Evolutionary conservation across 1,284 basidiomycete genomes (phyloP).

Genomic region (Dichomitus squalens): DNA sequence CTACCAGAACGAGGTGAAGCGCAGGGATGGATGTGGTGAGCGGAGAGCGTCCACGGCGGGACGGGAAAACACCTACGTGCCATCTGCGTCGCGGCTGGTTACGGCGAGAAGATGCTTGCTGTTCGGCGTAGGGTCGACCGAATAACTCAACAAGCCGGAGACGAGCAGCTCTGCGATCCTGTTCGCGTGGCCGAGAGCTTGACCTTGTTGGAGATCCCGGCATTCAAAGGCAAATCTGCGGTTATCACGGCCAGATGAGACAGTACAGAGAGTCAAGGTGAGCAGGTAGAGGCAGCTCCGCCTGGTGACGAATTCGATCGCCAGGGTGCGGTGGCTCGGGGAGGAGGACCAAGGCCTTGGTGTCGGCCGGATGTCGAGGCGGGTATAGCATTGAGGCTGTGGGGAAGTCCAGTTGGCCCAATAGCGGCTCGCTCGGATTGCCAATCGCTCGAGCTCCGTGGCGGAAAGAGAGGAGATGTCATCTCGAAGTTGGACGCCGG

Average conservation of each 20-base stretch:
- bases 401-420: conserved; percentile 50
- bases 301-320: conserved; percentile 49
- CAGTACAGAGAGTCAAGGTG: conserved; percentile 39
- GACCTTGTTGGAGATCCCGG: conserved; percentile 45
- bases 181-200: neutral
- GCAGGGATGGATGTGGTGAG: too few relatives aligned
- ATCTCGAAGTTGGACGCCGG: conserved; percentile 34
- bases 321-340: conserved; percentile 34
- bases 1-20: neutral
- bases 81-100: conserved; percentile 2
- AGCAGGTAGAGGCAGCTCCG: conserved; percentile 45
- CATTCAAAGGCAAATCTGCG: conserved; percentile 47
- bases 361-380: conserved; percentile 30
- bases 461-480: conserved; percentile 39
- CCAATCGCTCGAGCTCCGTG: conserved; percentile 44
- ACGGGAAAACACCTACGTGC: neutral
- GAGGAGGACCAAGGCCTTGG: conserved; percentile 22
- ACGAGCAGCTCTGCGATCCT: conserved; percentile 22
- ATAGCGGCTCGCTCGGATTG: conserved; percentile 41
- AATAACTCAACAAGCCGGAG: conserved; percentile 16
- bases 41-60: too few relatives aligned
- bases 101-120: conserved; percentile 19
- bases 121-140: conserved; percentile 22
- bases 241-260: conserved; percentile 13
- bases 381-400: conserved; percentile 37